phyloP scores from a whole-genome alignment of 129 eudicot genomes.

The Calendula officinalis region DNA sequence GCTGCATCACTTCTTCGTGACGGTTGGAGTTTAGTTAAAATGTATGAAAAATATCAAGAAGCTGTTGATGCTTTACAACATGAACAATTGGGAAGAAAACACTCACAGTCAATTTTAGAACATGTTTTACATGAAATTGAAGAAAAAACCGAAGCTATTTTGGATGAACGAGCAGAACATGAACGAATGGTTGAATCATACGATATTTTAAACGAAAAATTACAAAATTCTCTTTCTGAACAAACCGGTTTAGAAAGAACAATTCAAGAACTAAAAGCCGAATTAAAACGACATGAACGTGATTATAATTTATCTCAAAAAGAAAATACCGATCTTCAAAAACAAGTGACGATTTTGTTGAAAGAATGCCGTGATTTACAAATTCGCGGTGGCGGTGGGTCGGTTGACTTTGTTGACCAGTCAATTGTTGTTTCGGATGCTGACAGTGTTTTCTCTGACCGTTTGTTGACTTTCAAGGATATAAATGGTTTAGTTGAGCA shows the following conservation, averaged over 20 bases:
- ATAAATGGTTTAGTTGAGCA: slow-evolving; percentile 93
- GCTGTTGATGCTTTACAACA: slow-evolving; percentile 89
- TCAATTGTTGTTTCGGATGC: slow-evolving; percentile 31
- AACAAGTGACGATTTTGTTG: slow-evolving; percentile 68
- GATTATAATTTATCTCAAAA: slow-evolving; percentile 52
- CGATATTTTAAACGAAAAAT: slow-evolving; percentile 56
- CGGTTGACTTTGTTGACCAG: slow-evolving; percentile 17
- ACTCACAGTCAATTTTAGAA: slow-evolving; percentile 70
- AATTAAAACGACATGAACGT: slow-evolving; percentile 68
- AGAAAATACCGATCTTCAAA: slow-evolving; percentile 78
- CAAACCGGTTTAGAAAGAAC: slow-evolving; percentile 52
- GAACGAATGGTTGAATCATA: slow-evolving; percentile 82
- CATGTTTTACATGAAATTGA: slow-evolving; percentile 83
- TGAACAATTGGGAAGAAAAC: slow-evolving; percentile 87
- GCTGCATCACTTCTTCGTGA: slow-evolving; percentile 97
- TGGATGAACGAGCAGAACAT: slow-evolving; percentile 95
- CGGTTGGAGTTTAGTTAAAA: slow-evolving; percentile 96
- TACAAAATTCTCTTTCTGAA: slow-evolving; percentile 70
- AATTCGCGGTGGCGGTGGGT: slow-evolving; percentile 67
- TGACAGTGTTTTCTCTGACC: slow-evolving; percentile 52
- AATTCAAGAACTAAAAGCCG: slow-evolving; percentile 79
- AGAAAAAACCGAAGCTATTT: slow-evolving; percentile 73
- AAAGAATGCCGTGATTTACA: slow-evolving; percentile 97
- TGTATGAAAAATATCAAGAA: slow-evolving; percentile 91
- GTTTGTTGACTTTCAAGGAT: slow-evolving; percentile 70